Conservation (phyloP, 805 yeast species). For the Teunomyces cretensis region DNA sequence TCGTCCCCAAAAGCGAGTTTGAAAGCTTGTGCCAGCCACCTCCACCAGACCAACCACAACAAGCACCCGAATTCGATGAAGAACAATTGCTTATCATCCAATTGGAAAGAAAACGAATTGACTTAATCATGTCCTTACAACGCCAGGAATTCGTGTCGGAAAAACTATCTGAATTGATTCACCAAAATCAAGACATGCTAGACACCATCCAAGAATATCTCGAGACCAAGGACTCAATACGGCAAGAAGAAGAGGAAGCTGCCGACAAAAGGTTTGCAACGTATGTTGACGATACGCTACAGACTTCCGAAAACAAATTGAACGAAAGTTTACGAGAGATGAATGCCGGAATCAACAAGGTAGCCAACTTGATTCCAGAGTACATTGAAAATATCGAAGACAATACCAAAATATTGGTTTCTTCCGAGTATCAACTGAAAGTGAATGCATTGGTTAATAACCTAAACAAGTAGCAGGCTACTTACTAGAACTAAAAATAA, state of each 20-base stretch:
- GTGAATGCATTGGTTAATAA: conserved; percentile 14
- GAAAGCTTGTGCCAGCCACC: conserved; percentile 7
- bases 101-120: conserved; percentile 30
- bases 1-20: conserved; percentile 17
- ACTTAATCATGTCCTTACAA: conserved; percentile 39
- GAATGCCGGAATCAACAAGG: conserved; percentile 7
- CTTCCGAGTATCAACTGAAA: conserved; percentile 16
- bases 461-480: conserved; percentile 14
- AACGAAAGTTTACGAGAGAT: conserved; percentile 14
- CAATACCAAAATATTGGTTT: conserved; percentile 4
- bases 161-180: conserved; percentile 31
- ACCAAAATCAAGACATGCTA: conserved; percentile 34
- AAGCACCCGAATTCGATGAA: conserved; percentile 2
- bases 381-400: background rate
- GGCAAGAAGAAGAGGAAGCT: conserved; percentile 14
- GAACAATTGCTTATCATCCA: conserved; percentile 15
- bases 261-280: conserved; percentile 11
- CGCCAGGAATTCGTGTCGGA: conserved; percentile 32
- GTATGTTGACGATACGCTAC: conserved; percentile 11
- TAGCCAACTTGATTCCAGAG: conserved; percentile 6
- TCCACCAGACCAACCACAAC: conserved; percentile 7
- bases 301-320: conserved; percentile 14
- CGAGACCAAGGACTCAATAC: conserved; percentile 18
- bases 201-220: conserved; percentile 33
- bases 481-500: background rate